Base-by-base conservation (phyloP, 129 eudicot species). In the Flaveria bidentis region DNA sequence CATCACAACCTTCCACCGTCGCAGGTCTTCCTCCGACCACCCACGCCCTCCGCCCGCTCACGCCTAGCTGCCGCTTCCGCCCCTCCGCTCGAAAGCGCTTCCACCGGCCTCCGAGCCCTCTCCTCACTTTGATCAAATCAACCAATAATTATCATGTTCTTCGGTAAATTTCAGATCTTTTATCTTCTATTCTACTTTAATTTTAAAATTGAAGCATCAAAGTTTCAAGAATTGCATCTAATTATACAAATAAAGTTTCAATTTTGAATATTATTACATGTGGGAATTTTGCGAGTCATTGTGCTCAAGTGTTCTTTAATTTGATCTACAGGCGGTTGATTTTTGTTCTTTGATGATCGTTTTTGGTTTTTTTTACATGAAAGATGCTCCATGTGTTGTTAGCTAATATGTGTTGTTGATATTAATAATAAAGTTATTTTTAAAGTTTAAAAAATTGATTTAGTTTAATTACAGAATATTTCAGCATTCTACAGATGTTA, bases 281-380 rank as follows among this genome's bases (percentile, higher is more conserved):
- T 77, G 58, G 49, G 56, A 57, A 41, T 56, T 62, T 55, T 67
- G 53, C 80, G 74, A 20, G 80, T 79, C 67, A 79, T 73, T 30
- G 61, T 79, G 78, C 17, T 60, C 70, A 66, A 66, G 36, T 46
- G 28, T 20, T 72, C 33, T 72, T 63, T 61, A 67, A 72, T 55
- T 80, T 39, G 84, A 46, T 30, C 44, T 41, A 26, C 75, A 55
- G 20, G 64, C 42, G 75, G 67, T 67, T 47, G 42, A 68, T 55
- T 66, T 78, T 78, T 16, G 50, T 47, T 49, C 64, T 61, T 36
- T 78, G 60, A 80, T 69, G 84, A 18, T 64, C 64, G 15, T 60
- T 74, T 58, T 22, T 12, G 60, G 4, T 44, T 26, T 42, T 39
- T 39, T 42, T 20, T 20, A 20, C 22, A 20, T 20, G 22, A 20